Base-by-base conservation (phyloP, 2,329 filamentous ascomycete species). In the Colletotrichum lindemuthianum region DNA sequence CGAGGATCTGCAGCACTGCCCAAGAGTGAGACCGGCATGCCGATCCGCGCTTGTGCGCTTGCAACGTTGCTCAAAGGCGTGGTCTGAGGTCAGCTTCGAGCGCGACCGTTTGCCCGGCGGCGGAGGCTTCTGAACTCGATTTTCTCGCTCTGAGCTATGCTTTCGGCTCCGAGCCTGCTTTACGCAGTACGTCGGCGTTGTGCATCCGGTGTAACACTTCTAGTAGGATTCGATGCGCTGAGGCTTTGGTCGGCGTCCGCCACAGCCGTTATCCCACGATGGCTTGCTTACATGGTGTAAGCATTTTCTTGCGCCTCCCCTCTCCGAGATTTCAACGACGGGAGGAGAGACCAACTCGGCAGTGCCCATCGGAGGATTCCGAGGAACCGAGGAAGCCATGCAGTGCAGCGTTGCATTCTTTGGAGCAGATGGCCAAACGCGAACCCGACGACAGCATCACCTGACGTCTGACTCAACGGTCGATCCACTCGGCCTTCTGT, bases 11-110 rank as follows among this genome's bases (percentile, higher is more conserved):
- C 24, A 24, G 24, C 24, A 24, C 24, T 24, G 24, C 24, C 24
- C 24, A 24, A 24, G 41, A 54, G 41, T 15, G 53, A 52, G 57
- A 54, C 44, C 13, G 39, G 45, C 50, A 32, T 39, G 50, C 11
- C 16, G 51, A 57, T 57, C 40, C 58, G 61, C 61, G 58, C 61
- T 61, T 61, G 58, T 41, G 61, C 61, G 61, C 61, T 65, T 65
- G 61, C 56, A 65, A 65, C 61, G 61, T 65, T 65, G 61, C 61
- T 47, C 40, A 36, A 56, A 51, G 36, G 36, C 39, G 24, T 24
- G 24, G 24, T 24, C 24, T 24, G 24, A 24, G 16, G 60, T 54
- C 56, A 55, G 60, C 49, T 11, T 8, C 39, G 53, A 53, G 43
- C 55, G 36, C 57, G 47, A 11, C 37, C 40, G 45, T 45, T 12